phyloP scores from a whole-genome alignment of 2,329 filamentous ascomycete species.

The Zarea fungicola region DNA sequence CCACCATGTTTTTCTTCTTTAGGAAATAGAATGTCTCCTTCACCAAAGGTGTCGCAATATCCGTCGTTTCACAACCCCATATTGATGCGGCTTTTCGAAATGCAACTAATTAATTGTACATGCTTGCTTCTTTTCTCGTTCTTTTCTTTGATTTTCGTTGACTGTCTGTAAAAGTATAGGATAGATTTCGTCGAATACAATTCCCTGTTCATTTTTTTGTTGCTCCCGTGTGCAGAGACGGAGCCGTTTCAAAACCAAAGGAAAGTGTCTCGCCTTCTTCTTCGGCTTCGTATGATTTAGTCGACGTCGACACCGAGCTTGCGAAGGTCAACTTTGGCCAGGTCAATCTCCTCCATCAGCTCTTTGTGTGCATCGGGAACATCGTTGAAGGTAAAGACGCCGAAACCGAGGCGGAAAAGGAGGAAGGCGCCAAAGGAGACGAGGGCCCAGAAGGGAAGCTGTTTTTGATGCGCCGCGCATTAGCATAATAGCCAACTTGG shows the following conservation, averaged over 20 bases:
- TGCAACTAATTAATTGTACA: not conserved
- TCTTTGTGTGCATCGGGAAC: conserved; percentile 86
- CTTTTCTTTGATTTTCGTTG: not conserved
- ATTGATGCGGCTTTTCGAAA: too few species aligned
- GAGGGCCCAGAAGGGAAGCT: conserved; percentile 91
- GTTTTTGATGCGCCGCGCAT: conserved; percentile 8
- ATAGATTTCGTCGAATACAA: too few species aligned
- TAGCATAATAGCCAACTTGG: not conserved
- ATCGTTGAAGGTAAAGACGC: conserved; percentile 95
- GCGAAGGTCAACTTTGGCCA: conserved; percentile 69
- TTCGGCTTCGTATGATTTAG: conserved; percentile 31
- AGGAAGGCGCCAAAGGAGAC: conserved; percentile 90
- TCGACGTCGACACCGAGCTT: conserved; percentile 74
- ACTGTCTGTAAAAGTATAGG: too few species aligned
- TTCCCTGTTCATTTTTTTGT: too few species aligned
- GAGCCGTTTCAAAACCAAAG: not conserved
- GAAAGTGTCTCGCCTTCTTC: not conserved
- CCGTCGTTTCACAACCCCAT: not conserved
- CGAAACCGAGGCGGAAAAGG: conserved; percentile 84
- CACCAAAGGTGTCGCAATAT: too few species aligned
- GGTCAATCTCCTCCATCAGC: conserved; percentile 76
- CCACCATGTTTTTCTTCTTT: too few species aligned
- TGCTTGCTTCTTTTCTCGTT: not conserved
- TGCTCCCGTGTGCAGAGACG: too few species aligned
- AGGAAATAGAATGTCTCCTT: not conserved